Evolutionary conservation across 2,329 filamentous ascomycete genomes (phyloP).

Genomic region (Coniochaeta ligniaria): DNA sequence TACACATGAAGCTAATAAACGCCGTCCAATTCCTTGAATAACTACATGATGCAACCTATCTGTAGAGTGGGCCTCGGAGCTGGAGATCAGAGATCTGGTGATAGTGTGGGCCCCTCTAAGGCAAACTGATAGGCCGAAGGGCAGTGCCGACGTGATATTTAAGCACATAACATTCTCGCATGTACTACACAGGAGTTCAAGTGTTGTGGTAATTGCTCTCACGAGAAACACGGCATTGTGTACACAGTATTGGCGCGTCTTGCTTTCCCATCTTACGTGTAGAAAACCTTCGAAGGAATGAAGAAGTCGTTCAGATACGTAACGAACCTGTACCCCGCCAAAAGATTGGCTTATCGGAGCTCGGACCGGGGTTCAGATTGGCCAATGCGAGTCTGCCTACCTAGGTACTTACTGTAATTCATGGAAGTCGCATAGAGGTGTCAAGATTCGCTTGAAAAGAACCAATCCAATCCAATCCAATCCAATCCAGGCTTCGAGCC

Average conservation of each 20-base stretch:
- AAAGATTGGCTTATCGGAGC: background rate
- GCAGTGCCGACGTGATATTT: background rate
- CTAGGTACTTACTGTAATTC: background rate
- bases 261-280: background rate
- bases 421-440: no score
- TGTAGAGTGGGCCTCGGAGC: background rate
- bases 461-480: no score
- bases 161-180: background rate
- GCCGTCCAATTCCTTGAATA: background rate
- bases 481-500: background rate
- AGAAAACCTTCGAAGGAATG: background rate
- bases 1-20: background rate
- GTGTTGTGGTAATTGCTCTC: no score
- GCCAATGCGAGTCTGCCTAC: background rate
- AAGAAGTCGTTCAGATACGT: background rate
- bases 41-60: background rate
- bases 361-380: background rate
- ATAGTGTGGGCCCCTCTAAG: background rate
- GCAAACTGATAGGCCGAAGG: background rate
- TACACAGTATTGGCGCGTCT: no score
- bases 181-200: no score
- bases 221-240: no score
- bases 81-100: background rate
- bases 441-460: no score
- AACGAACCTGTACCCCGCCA: background rate